phyloP scores from a whole-genome alignment of 805 yeast species.

The Phaffomyces opuntiae region DNA sequence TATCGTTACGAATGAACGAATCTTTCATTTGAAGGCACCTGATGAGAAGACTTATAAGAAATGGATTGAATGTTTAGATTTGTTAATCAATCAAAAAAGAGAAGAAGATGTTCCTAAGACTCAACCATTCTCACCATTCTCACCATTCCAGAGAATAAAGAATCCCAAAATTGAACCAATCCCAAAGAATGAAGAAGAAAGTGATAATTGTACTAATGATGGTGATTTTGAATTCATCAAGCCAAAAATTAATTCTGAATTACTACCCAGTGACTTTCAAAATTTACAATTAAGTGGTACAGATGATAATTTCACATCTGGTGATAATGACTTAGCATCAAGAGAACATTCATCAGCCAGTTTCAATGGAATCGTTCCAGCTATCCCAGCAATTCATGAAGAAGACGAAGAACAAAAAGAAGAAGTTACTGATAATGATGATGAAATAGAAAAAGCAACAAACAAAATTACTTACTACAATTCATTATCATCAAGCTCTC shows the following conservation, averaged over 20 bases:
- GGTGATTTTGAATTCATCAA: background rate
- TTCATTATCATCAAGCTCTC: conserved; percentile 16
- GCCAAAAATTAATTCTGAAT: background rate
- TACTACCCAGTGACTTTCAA: conserved; percentile 1
- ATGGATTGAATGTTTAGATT: conserved; percentile 14
- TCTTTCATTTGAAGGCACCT: conserved; percentile 18
- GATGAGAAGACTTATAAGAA: conserved; percentile 13
- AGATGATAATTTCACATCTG: conserved; percentile 22
- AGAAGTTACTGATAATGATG: background rate
- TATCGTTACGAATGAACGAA: conserved; percentile 15
- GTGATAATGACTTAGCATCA: conserved; percentile 3
- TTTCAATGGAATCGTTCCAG: conserved; percentile 1
- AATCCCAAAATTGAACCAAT: background rate
- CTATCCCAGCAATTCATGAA: background rate
- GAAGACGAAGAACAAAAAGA: background rate
- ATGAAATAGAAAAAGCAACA: too few relatives aligned
- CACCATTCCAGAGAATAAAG: conserved; percentile 13
- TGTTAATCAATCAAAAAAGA: background rate
- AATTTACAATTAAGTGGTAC: conserved; percentile 16
- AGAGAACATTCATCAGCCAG: conserved; percentile 1
- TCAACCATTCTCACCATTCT: conserved; percentile 1
- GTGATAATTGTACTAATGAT: background rate
- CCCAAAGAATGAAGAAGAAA: background rate
- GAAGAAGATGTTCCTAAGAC: too few relatives aligned
- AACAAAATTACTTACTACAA: conserved; percentile 6